Base-by-base conservation (phyloP, 345 rosid species). In the Kernera saxatilis region DNA sequence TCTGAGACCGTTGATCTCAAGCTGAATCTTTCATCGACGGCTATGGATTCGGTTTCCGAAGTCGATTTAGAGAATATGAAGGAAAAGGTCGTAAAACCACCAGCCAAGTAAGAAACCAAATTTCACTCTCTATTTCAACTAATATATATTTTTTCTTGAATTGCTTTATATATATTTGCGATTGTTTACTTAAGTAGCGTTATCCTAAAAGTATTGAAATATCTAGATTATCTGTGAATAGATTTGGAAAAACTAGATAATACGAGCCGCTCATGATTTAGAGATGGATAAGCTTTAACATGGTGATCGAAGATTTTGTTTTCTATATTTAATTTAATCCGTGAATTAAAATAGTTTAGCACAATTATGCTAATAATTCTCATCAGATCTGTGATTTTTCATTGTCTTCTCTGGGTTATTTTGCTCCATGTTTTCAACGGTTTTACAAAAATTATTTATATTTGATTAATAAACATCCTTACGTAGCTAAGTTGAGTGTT, bases 1-100 rank as follows among this genome's bases (percentile, higher is more conserved):
- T 64, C 80, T 35, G 89, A 90, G 67, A 74, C 83, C 36, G 83
- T 90, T 48, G 91, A 85, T 78, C 79, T 87, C 74, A 90, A 90
- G 82, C 86, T 90, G 14, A 90, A 87, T 51, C 83, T 90, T 43
- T 84, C 91, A 14, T 83, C 90, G 0, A 72, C 74, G 41, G 67
- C 82, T 10, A 77, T 80, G 11, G 81, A 80, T 37, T 63, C 80
- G 3, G 65, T 55, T 50, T 39, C 59, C 48, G 46, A 67, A 14
- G 64, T 43, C 61, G 70, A 58, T 2, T 22, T 56, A 1, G 60
- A 66, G 29, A 78, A 56, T 19, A 67, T 43, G 70, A 83, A 83
- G 70, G 85, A 76, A 76, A 78, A 76, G 39, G 56, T 58, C 19
- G 73, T 58, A 4, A 88, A 86, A 70, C 91, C 87, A 12, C 89